Evolutionary conservation across 2,329 filamentous ascomycete genomes (phyloP).

Genomic region (Rutstroemia sp.): DNA sequence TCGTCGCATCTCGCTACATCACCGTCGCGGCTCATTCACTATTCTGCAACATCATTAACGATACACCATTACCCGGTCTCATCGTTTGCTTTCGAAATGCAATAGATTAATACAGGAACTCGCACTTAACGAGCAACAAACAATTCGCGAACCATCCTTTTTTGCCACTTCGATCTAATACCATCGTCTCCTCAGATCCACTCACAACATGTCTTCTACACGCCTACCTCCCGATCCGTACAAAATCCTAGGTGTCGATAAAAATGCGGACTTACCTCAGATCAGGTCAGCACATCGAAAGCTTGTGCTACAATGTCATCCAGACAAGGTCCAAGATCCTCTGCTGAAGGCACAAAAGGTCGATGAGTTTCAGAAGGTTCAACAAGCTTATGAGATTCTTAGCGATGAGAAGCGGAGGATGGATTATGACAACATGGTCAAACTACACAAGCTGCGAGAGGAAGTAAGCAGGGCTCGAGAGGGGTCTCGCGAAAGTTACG

Average conservation of each 20-base stretch:
- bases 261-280: slow-evolving; percentile 59
- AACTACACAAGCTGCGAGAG: slow-evolving; percentile 54
- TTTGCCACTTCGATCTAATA: neutral
- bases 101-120: slow-evolving; percentile 5
- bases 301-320: slow-evolving; percentile 80
- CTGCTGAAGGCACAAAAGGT: slow-evolving; percentile 69
- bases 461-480: slow-evolving; percentile 28
- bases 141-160: neutral
- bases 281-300: slow-evolving; percentile 80
- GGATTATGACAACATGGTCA: slow-evolving; percentile 72
- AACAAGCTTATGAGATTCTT: slow-evolving; percentile 87
- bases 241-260: slow-evolving; percentile 64
- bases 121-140: slow-evolving; percentile 8
- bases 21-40: slow-evolving; percentile 1
- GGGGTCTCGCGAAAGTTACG: slow-evolving; percentile 35
- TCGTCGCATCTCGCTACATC: neutral
- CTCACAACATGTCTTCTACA: slow-evolving; percentile 12
- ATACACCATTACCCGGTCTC: neutral
- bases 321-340: slow-evolving; percentile 71
- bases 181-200: neutral
- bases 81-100: slow-evolving; percentile 6
- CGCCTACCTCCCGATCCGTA: slow-evolving; percentile 59
- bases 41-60: neutral
- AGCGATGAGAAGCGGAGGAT: slow-evolving; percentile 65
- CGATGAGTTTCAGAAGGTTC: slow-evolving; percentile 85